Evolutionary conservation across 331 rosid species (phyloP), one percentile per base, ranked within the genome.

Genomic region (Saraca asoca): DNA sequence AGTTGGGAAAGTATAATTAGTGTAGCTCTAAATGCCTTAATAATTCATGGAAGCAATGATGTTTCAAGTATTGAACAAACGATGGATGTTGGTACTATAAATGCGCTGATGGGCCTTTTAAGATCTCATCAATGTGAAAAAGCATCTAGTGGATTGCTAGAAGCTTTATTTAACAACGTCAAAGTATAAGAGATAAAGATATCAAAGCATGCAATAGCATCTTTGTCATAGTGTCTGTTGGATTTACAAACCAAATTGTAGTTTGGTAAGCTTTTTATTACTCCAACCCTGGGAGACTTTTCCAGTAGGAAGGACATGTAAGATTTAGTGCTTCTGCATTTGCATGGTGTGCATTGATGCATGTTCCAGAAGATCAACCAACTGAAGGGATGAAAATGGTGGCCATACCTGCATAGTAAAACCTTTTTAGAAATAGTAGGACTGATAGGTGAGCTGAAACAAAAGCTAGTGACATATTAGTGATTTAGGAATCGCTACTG

Each of bases 351-450:
- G 98, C 97, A 41, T 79, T 93, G 79, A 71, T 90, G 78, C 86
- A 90, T 71, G 78, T 93, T 83, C 96, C 90, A 70, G 97, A 93
- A 75, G 97, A 93, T 71, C 96, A 90, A 75, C 85, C 91, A 17
- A 87, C 95, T 38, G 98, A 93, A 87, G 98, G 87, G 81, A 89
- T 93, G 98, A 85, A 74, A 78, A 80, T 75, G 91, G 98, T 93
- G 68, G 87, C 97, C 43, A 86, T 86, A 62, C 90, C 97, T 72
- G 98, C 97, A 10, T 77, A 90, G 82, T 97, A 93, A 74, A 93
- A 90, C 84, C 90, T 93, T 69, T 96, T 90, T 83, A 88, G 90
- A 96, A 87, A 75, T 78, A 90, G 98, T 80, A 83, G 91, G 88
- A 90, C 98, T 7, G 90, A 93, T 69, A 79, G 96, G 79, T 88